Evolutionary conservation across 2,329 filamentous ascomycete species (phyloP), one percentile per base, ranked within the genome.

Genomic region (Hypoxylon sp.): DNA sequence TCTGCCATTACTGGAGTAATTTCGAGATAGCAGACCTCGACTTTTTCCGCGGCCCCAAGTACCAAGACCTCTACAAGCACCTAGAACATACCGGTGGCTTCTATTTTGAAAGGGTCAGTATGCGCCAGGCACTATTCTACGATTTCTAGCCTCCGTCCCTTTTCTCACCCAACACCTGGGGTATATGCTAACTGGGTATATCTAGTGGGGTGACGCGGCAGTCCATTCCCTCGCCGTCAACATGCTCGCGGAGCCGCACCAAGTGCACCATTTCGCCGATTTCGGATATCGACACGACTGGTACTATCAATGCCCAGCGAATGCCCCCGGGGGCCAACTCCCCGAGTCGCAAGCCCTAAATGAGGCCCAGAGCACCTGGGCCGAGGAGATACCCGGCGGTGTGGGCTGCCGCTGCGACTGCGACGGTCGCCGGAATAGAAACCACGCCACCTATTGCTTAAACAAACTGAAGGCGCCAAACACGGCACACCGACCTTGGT

Each of bases 1-100:
- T 80, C 31, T 84, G 82, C 66, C 82, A 84, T 64, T 84, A 84
- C 69, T 84, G 82, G 82, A 83, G 81, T 64, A 84, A 84, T 61
- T 84, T 84, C 57, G 82, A 84, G 72, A 84, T 84, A 65, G 82
- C 81, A 25, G 77, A 82, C 61, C 77, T 84, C 66, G 82, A 83
- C 59, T 83, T 83, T 61, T 84, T 83, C 74, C 78, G 82, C 10
- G 75, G 77, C 22, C 72, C 73, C 30, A 74, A 75, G 49, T 84
- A 84, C 63, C 81, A 82, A 68, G 78, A 80, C 10, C 75, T 83
- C 10, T 84, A 81, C 68, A 72, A 79, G 27, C 77, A 79, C 46
- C 71, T 84, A 4, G 82, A 84, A 48, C 72, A 70, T 27, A 76
- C 78, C 6, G 82, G 81, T 2, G 82, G 82, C 2, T 84, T 84